Evolutionary conservation across 805 yeast species (phyloP).

Genomic region (Candida coquimbonensis): DNA sequence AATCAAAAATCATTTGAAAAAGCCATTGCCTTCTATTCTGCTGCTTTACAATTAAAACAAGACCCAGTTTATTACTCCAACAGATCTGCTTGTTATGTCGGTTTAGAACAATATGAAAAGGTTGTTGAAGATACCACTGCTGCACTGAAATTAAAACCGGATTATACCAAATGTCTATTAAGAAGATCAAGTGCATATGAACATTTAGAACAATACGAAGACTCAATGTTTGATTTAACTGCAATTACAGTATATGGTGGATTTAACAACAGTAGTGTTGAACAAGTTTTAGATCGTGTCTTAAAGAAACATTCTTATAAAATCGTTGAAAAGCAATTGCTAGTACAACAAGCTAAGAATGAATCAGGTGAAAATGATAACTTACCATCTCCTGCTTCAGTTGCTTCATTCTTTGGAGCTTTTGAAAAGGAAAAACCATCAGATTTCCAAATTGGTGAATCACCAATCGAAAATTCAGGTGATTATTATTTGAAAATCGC

Average conservation of each 20-base stretch:
- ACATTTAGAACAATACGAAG: conserved; percentile 65
- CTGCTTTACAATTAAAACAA: conserved; percentile 65
- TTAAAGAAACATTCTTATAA: conserved; percentile 73
- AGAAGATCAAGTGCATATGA: conserved; percentile 95
- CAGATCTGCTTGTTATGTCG: conserved; percentile 93
- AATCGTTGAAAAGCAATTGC: conserved; percentile 55
- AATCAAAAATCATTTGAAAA: conserved; percentile 58
- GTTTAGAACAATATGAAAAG: conserved; percentile 70
- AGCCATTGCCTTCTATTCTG: conserved; percentile 77
- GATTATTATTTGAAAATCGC: conserved; percentile 62
- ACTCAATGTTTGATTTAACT: conserved; percentile 88
- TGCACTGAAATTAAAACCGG: conserved; percentile 82
- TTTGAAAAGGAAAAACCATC: conserved; percentile 48
- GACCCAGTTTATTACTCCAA: conserved; percentile 93
- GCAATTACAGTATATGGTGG: conserved; percentile 84
- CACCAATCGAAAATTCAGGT: conserved; percentile 36
- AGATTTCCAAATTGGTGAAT: conserved; percentile 41
- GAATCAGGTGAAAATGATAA: conserved; percentile 20
- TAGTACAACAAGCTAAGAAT: conserved; percentile 19
- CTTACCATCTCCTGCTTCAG: conserved; percentile 77
- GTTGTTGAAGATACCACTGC: conserved; percentile 83
- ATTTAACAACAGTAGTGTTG: conserved; percentile 69
- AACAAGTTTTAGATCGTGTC: conserved; percentile 79
- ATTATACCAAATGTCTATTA: conserved; percentile 82
- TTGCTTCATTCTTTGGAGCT: conserved; percentile 85